A percentile compares a stretch with the other conserved stretches of the same genome.
These are phyloP conservation scores for Posidonia oceanica DNA, from an alignment of 116 monocot species.

Conservation along the genomic window DNA sequence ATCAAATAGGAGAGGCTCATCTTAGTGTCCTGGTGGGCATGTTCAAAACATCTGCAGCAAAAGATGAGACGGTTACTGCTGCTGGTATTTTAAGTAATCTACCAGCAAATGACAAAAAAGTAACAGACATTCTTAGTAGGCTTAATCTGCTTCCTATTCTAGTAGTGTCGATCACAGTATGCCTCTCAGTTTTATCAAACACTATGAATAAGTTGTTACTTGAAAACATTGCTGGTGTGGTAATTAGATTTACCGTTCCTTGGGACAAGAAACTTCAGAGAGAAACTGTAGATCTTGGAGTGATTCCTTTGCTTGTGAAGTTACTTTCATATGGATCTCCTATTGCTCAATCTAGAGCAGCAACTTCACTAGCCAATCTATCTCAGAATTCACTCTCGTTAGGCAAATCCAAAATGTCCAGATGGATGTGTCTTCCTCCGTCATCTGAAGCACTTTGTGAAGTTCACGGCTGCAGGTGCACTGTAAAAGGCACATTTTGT, in stretches of 20 bases:
- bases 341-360: constrained; percentile 45
- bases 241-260: constrained; percentile 61
- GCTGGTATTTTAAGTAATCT: constrained; percentile 59
- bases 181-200: constrained; percentile 4
- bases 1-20: constrained; percentile 36
- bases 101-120: constrained; percentile 39
- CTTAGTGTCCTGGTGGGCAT: constrained; percentile 37
- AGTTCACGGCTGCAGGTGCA: constrained; percentile 43
- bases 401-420: constrained; percentile 24
- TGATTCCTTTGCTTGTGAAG: constrained; percentile 52
- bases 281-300: constrained; percentile 28
- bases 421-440: constrained; percentile 40
- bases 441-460: constrained; percentile 37
- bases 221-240: constrained; percentile 41
- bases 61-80: constrained; percentile 49
- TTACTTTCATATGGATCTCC: constrained; percentile 45
- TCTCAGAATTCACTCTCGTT: constrained; percentile 58
- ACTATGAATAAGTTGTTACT: constrained; percentile 20
- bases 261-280: constrained; percentile 69
- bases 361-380: constrained; percentile 56
- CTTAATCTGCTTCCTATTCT: constrained; percentile 53
- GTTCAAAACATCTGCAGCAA: constrained; percentile 23
- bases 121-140: constrained; percentile 35
- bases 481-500: constrained; percentile 55
- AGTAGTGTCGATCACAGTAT: constrained; percentile 21